A percentile compares a stretch with the other conserved stretches of the same genome.
Evolutionary conservation across 768 basidiomycete species (phyloP).

Genomic region (Amanita pallidorosea): DNA sequence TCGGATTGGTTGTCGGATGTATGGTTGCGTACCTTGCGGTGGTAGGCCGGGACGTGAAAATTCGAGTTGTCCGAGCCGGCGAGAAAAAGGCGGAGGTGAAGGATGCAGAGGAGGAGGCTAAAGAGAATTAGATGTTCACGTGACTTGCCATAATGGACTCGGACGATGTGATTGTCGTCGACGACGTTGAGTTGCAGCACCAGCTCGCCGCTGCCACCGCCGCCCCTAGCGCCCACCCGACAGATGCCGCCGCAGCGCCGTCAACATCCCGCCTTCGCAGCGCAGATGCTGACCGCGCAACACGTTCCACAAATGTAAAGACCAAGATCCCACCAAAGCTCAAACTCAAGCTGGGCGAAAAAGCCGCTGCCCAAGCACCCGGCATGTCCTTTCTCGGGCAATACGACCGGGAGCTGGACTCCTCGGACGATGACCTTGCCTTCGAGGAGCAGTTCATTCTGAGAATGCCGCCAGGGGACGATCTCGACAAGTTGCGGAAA

Average conservation of each 20-base stretch:
- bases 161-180: slow-evolving; percentile 55
- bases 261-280: slow-evolving; percentile 23
- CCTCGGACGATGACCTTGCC: slow-evolving; percentile 86
- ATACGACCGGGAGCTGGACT: slow-evolving; percentile 92
- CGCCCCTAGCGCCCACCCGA: slow-evolving; percentile 8
- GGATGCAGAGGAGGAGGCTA: slow-evolving; percentile 3
- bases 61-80: slow-evolving; percentile 5
- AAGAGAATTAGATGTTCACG: slow-evolving; percentile 4
- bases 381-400: slow-evolving; percentile 85
- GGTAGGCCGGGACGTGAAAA: slow-evolving; percentile 10
- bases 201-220: slow-evolving; percentile 25
- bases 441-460: slow-evolving; percentile 98
- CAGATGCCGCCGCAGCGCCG: slow-evolving; percentile 5
- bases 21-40: slow-evolving; percentile 27
- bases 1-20: slow-evolving; percentile 32
- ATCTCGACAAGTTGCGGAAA: slow-evolving; percentile 70
- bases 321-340: slow-evolving; percentile 61
- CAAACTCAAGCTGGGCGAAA: slow-evolving; percentile 82
- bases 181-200: slow-evolving; percentile 37
- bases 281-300: slow-evolving; percentile 36
- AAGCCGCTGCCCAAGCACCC: slow-evolving; percentile 67
- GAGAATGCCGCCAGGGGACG: slow-evolving; percentile 77
- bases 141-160: slow-evolving; percentile 28
- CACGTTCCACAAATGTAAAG: slow-evolving; percentile 42
- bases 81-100: slow-evolving; percentile 3